A percentile compares a stretch with the other conserved stretches of the same genome.
These are phyloP conservation scores for Pinus tabuliformis DNA, from an alignment of 75 land plant genomes.

Conservation along the genomic window DNA sequence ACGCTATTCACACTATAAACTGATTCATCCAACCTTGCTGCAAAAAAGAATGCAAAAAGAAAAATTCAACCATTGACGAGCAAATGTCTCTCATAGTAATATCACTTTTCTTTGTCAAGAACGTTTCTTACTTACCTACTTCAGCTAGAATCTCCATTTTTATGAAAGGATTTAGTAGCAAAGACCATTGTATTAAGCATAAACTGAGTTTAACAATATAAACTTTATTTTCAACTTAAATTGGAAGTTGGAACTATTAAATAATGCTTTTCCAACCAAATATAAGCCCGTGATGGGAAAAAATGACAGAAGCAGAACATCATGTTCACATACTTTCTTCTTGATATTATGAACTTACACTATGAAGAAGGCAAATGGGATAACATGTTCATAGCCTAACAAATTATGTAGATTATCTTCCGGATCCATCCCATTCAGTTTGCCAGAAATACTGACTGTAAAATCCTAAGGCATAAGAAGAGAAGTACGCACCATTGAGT, in stretches of 20 bases:
- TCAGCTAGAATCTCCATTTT: not conserved
- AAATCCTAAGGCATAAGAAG: slow-evolving; percentile 5
- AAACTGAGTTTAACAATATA: not conserved
- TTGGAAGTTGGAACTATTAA: not conserved
- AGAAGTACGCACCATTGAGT: slow-evolving; percentile 58
- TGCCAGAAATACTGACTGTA: not conserved
- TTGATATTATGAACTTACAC: not conserved
- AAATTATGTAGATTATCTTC: no score
- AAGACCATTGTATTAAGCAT: not conserved
- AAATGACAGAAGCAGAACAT: not conserved
- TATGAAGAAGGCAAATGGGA: not conserved
- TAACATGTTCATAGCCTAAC: not conserved
- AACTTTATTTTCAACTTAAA: not conserved
- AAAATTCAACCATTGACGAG: not conserved
- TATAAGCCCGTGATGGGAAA: not conserved
- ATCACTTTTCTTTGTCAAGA: not conserved
- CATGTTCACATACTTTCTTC: not conserved
- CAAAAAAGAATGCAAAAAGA: slow-evolving; percentile 10
- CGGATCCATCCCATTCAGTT: no score
- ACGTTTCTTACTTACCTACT: not conserved
- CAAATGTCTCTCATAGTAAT: not conserved
- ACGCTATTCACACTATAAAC: slow-evolving; percentile 58
- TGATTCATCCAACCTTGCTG: slow-evolving; percentile 87
- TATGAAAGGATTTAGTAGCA: not conserved
- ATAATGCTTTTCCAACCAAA: not conserved